Evolutionary conservation across 2,329 filamentous ascomycete genomes (phyloP).

Genomic region (Lachnellula occidentalis): DNA sequence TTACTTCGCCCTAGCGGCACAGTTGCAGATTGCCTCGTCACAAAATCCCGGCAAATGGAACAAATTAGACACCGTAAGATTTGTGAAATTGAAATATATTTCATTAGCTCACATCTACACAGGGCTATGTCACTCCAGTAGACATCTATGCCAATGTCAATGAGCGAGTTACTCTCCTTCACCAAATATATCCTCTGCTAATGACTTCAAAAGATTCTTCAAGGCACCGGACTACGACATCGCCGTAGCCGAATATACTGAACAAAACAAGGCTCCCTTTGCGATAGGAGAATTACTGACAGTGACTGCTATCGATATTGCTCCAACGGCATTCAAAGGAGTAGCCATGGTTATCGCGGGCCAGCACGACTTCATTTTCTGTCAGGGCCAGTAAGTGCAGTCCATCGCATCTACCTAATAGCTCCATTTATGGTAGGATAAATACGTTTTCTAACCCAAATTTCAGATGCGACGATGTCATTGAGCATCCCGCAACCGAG

Average conservation of each 20-base stretch:
- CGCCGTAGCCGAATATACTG: neutral
- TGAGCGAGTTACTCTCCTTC: neutral
- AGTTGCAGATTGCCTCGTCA: neutral
- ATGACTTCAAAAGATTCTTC: neutral
- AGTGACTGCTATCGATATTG: neutral
- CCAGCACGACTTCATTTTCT: neutral
- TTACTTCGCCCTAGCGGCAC: neutral
- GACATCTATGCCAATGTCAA: neutral
- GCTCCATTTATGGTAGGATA: too few relatives aligned
- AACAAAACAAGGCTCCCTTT: neutral
- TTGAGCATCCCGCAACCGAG: constrained; percentile 3
- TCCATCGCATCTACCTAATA: neutral
- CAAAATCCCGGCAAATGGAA: neutral
- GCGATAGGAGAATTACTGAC: neutral
- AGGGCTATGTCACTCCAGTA: neutral
- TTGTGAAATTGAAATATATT: neutral
- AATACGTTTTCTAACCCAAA: neutral
- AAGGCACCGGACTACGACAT: neutral
- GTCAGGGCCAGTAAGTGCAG: neutral
- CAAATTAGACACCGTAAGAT: neutral
- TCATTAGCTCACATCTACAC: neutral
- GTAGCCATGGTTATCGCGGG: neutral
- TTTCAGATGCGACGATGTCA: constrained; percentile 1
- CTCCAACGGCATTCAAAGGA: neutral
- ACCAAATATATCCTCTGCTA: neutral